A percentile compares a stretch with the other conserved stretches of the same genome.
Evolutionary conservation across 2,329 filamentous ascomycete species (phyloP).

Genomic region (Sporothrix curviconia): DNA sequence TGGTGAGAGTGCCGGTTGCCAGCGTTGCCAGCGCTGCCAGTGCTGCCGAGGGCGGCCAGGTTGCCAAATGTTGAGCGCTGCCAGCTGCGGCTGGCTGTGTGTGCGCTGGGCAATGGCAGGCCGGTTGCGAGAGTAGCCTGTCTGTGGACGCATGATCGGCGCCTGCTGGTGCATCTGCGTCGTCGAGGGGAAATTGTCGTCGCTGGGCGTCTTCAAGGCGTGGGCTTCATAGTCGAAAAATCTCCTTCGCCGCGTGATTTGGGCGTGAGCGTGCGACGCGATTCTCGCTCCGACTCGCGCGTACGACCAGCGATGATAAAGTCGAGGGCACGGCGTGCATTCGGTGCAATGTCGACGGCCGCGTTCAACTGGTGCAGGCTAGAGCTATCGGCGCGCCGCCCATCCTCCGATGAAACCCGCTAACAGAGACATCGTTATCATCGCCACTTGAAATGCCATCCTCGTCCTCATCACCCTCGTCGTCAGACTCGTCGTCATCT

Average conservation of each 20-base stretch:
- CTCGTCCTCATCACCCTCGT: conserved; percentile 12
- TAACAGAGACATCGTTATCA: conserved; percentile 16
- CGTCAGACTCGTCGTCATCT: conserved; percentile 17
- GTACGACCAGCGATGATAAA: conserved; percentile 45
- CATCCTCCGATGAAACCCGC: not conserved
- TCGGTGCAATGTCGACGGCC: conserved; percentile 33
- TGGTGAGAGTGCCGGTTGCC: conserved; percentile 20
- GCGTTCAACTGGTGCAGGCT: conserved; percentile 5
- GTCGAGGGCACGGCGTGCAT: conserved; percentile 43
- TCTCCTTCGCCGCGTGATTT: conserved; percentile 21
- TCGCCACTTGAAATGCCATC: not conserved
- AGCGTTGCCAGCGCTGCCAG: not conserved
- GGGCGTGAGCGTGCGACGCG: not conserved
- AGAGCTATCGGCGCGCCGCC: conserved; percentile 2
- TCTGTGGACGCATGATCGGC: conserved; percentile 39
- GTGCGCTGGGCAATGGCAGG: conserved; percentile 39
- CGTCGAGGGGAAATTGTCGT: conserved; percentile 23
- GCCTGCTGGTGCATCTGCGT: conserved; percentile 7
- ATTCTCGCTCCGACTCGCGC: conserved; percentile 20
- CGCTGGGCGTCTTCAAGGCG: conserved; percentile 27
- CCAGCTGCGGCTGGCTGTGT: conserved; percentile 44
- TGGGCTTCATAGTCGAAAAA: conserved; percentile 29
- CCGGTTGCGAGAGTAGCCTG: conserved; percentile 43
- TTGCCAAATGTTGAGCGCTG: conserved; percentile 33
- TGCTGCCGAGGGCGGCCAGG: conserved; percentile 12